Conservation (phyloP, 2,329 filamentous ascomycete genomes). For the Hypoxylon sp. region DNA sequence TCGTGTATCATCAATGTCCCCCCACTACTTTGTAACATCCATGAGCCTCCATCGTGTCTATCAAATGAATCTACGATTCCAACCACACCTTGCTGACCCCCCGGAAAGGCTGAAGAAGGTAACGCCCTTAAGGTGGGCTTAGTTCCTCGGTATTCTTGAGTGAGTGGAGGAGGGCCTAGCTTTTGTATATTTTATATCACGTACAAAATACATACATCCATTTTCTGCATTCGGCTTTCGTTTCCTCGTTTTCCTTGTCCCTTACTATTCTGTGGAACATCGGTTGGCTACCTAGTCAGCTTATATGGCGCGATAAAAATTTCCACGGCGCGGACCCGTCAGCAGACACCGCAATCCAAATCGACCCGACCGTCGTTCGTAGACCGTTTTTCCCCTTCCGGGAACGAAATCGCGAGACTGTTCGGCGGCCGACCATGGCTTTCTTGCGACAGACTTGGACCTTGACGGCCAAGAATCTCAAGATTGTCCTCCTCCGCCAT, state of each 20-base stretch:
- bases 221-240: slow-evolving; percentile 16
- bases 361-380: slow-evolving; percentile 16
- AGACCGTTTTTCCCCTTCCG: slow-evolving; percentile 16
- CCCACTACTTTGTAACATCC: slow-evolving; percentile 10
- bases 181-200: slow-evolving; percentile 18
- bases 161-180: slow-evolving; percentile 26
- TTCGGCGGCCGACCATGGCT: slow-evolving; percentile 59
- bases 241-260: slow-evolving; percentile 6
- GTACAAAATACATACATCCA: slow-evolving; percentile 18
- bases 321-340: slow-evolving; percentile 32
- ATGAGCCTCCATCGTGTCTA: slow-evolving; percentile 9
- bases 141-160: slow-evolving; percentile 16
- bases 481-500: slow-evolving; percentile 71
- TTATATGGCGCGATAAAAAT: slow-evolving; percentile 39
- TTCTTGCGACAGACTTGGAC: slow-evolving; percentile 72
- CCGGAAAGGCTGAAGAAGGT: slow-evolving; percentile 18
- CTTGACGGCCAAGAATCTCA: slow-evolving; percentile 73
- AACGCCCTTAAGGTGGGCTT: slow-evolving; percentile 8
- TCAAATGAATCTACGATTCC: slow-evolving; percentile 17
- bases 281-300: slow-evolving; percentile 5
- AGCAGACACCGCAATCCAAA: slow-evolving; percentile 29
- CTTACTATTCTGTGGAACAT: slow-evolving; percentile 5
- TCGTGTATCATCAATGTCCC: slow-evolving; percentile 7
- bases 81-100: slow-evolving; percentile 3
- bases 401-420: slow-evolving; percentile 18